Evolutionary conservation across 306 rosid species (phyloP), one percentile per base, ranked within the genome.

Genomic region (Lathyrus sativus): DNA sequence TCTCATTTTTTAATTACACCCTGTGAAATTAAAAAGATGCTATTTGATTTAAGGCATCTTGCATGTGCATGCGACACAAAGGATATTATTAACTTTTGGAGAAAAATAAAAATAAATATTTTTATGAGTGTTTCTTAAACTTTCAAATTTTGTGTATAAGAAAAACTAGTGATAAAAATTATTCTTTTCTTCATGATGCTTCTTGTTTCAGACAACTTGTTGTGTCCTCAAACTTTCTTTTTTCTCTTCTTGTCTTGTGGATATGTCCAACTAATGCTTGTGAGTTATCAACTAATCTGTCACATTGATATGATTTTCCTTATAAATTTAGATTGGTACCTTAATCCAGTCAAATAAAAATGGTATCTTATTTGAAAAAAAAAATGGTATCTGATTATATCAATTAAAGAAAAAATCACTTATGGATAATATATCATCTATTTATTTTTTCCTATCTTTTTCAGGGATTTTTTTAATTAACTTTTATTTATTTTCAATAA

Each of bases 41-140:
- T 24, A 41, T 35, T 35, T 60, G 73, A 60, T 72, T 58, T 56
- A 62, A 56, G 51, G 65, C 50, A 64, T 75, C 74, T 62, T 50
- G 45, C 66, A 72, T 72, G 78, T 72, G 65, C 46, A 31, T 72
- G 65, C 11, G 51, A 58, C 74, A 71, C 67, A 24, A 57, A 48
- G 11, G 49, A 43, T 56, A 46, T 44, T 46, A 45, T 35, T 28
- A 57, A 7, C 73, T 67, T 56, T 71, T 51, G 37, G 38, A 35
- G 39, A 7, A 1, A 35, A 35, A 35, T 35, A 35, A 35, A 35
- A 6, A 35, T 33, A 33, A 33, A 33, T 33, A 35, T 35, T 7
- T 35, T 35, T 35, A 33, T 33, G 9, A 35, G 39, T 35, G 39
- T 35, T 35, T 35, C 39, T 7, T 35, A 35, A 35, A 35, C 39